These are phyloP conservation scores for Yarrowia galli DNA, from an alignment of 1,139 yeast genomes.

Conservation along the genomic window DNA sequence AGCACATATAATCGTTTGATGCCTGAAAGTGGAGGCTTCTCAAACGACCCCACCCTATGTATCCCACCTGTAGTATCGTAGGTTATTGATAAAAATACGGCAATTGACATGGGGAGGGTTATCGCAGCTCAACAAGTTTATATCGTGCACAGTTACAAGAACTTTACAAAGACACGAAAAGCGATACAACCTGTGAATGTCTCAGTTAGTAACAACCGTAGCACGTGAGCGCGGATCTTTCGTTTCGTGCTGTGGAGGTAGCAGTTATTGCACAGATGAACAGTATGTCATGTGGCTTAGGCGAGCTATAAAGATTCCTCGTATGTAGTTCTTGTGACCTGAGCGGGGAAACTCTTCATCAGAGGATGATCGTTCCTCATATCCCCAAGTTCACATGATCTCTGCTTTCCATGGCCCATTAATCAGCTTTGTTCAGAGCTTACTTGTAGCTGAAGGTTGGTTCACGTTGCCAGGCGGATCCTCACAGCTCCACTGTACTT, in stretches of 20 bases:
- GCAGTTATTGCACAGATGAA: no score
- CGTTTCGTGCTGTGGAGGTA: background rate
- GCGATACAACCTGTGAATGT: background rate
- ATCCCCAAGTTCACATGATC: background rate
- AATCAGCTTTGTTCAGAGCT: background rate
- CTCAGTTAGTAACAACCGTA: background rate
- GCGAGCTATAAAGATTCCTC: background rate
- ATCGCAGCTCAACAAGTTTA: slow-evolving; percentile 16
- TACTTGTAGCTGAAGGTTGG: no score
- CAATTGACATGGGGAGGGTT: background rate
- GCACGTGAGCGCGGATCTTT: background rate
- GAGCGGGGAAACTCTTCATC: no score
- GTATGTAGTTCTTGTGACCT: no score
- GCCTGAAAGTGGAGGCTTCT: no score
- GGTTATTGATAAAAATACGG: slow-evolving; percentile 1
- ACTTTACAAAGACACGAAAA: background rate
- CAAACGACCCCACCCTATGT: no score
- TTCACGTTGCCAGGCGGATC: no score
- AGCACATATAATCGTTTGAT: no score
- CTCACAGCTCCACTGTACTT: no score
- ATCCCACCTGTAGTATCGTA: background rate
- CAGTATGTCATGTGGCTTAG: background rate
- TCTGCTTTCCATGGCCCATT: background rate
- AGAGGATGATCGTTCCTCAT: no score
- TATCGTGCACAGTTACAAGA: background rate